A percentile compares a stretch with the other conserved stretches of the same genome.
These are phyloP conservation scores for Candolleomyces aberdarensis DNA, from an alignment of 768 basidiomycete genomes.

Conservation along the genomic window DNA sequence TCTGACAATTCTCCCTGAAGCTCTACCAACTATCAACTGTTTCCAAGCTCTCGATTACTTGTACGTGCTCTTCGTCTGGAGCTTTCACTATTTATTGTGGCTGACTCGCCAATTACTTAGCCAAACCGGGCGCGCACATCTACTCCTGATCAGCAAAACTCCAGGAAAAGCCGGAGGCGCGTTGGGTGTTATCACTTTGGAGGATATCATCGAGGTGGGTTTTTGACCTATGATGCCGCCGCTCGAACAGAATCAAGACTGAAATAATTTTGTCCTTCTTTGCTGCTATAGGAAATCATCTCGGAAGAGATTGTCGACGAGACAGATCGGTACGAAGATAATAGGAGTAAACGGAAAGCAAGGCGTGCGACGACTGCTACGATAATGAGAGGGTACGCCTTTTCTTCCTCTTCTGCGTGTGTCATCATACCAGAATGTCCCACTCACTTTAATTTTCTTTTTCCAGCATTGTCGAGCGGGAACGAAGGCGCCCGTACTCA, in stretches of 20 bases:
- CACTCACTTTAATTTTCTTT: neutral
- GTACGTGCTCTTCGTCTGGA: conserved; percentile 28
- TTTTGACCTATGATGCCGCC: neutral
- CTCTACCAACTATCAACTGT: conserved; percentile 83
- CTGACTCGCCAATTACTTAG: conserved; percentile 28
- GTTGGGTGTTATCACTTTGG: conserved; percentile 87
- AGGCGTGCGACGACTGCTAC: conserved; percentile 68
- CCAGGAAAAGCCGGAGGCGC: conserved; percentile 84
- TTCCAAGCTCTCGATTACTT: conserved; percentile 95
- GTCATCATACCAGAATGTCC: conserved; percentile 21
- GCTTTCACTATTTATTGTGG: neutral
- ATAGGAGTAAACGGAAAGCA: conserved; percentile 73
- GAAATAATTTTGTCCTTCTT: neutral
- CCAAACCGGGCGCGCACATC: conserved; percentile 93
- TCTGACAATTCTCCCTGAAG: conserved; percentile 87
- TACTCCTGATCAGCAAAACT: conserved; percentile 79
- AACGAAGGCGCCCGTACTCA: conserved; percentile 31
- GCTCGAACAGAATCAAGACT: too few species aligned
- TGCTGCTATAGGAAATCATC: conserved; percentile 76
- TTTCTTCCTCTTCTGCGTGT: conserved; percentile 21
- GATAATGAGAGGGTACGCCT: conserved; percentile 72
- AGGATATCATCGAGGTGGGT: conserved; percentile 75
- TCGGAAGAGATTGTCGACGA: conserved; percentile 96
- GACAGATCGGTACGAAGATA: conserved; percentile 88
- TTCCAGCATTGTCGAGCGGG: conserved; percentile 11